Evolutionary conservation across 176 grass and related monocot genomes (phyloP), one percentile per base, ranked within the genome.

Genomic region (Coix lacrymajobi): DNA sequence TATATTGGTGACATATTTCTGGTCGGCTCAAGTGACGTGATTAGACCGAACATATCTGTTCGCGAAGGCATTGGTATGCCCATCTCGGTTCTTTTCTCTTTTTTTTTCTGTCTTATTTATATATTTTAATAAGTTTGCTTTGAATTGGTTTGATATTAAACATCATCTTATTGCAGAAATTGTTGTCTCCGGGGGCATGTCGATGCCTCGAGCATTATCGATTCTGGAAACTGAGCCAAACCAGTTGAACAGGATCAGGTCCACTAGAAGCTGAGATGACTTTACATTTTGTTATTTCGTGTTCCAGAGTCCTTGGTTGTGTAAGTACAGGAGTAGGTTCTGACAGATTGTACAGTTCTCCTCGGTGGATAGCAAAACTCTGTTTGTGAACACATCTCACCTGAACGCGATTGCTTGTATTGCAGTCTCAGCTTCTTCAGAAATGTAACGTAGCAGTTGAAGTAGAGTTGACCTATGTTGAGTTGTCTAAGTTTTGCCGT

Each of bases 1-100:
- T 93, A 93, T 52, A 93, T 93, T 68, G 91, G 91, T 20, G 91
- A 90, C 71, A 82, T 93, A 70, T 90, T 93, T 77, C 62, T 93
- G 33, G 78, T 93, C 62, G 90, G 85, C 65, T 87, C 85, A 34
- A 90, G 51, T 30, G 91, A 93, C 62, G 91, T 93, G 41, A 93
- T 90, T 64, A 90, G 82, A 66, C 91, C 85, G 20, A 93, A 93
- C 75, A 85, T 93, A 62, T 90, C 88, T 57, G 91, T 93, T 65
- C 85, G 88, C 39, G 91, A 93, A 83, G 91, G 91, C 57, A 93
- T 93, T 48, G 88, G 91, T 93, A 93, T 76, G 78, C 46, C 30
- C 57, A 30, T 73, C 25, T 29, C 4, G 0, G 7, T 14, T 36
- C 28, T 38, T 63, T 1, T 28, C 69, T n/a, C 68, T 51, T 1